phyloP scores from a whole-genome alignment of 768 basidiomycete species.

The Gyrodon lividus region DNA sequence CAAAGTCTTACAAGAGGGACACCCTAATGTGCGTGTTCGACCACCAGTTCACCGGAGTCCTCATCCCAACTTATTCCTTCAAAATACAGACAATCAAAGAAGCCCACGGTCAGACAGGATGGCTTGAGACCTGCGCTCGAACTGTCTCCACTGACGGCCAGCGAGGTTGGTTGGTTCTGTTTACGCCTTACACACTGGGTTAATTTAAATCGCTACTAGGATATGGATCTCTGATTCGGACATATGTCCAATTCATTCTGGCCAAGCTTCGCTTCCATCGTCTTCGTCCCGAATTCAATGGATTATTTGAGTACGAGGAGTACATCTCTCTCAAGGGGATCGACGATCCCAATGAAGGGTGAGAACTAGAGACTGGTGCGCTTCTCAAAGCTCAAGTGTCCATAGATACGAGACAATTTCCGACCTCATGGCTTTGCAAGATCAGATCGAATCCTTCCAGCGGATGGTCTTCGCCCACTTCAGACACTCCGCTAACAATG shows the following conservation, averaged over 20 bases:
- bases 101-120: constrained; percentile 93
- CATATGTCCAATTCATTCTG: constrained; percentile 93
- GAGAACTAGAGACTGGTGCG: constrained; percentile 26
- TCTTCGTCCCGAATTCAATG: constrained; percentile 95
- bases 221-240: constrained; percentile 89
- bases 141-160: constrained; percentile 78
- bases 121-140: constrained; percentile 96
- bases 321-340: constrained; percentile 97
- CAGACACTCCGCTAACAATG: constrained; percentile 87
- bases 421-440: constrained; percentile 96
- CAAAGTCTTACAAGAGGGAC: constrained; percentile 97
- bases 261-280: constrained; percentile 96
- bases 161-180: constrained; percentile 56
- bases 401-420: constrained; percentile 94
- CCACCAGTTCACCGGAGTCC: background rate
- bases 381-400: constrained; percentile 9
- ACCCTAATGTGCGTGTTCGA: constrained; percentile 67
- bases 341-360: constrained; percentile 99
- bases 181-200: background rate
- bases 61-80: constrained; percentile 10
- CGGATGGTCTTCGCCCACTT: constrained; percentile 97
- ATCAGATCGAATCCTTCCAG: constrained; percentile 98
- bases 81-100: constrained; percentile 84
- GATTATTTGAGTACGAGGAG: constrained; percentile 98
- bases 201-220: constrained; percentile 46